Evolutionary conservation across 495 filamentous ascomycete species (phyloP), one percentile per base, ranked within the genome.

Genomic region (Penicillium subrubescens): DNA sequence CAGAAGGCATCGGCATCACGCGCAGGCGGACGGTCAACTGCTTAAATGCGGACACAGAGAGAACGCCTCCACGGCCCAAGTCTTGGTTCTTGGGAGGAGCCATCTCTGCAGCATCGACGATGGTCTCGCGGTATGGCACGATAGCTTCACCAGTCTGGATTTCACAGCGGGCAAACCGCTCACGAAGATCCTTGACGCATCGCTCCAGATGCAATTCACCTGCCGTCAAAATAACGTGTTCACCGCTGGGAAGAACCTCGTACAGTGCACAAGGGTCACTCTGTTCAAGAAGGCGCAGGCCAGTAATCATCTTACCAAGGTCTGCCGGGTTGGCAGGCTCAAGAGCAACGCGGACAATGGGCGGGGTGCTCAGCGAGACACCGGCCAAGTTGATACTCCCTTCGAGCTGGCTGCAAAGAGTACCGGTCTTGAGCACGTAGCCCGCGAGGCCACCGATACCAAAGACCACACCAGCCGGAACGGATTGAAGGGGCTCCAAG

Each of bases 191-290:
- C 39, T 95, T 97, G 39, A 99, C 72, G 71, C 95, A 99, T 44
- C 95, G 86, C 74, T 99, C 95, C 2, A 98, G 81, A 76, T 99
- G 95, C 65, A 99, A 75, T 74, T 99, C 95, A 14, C 95, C 95
- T 29, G 95, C 95, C 0, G 96, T 97, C 29, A 95, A 77, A 23
- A 99, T 87, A 54, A 99, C 94, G 78, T 99, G 96, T 75, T 99
- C 95, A 57, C 95, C 95, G 61, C 87, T 97, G 59, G 90, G 87
- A 27, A 98, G 89, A 12, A 96, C 91, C 70, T 97, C 93, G 69
- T 99, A 99, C 72, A 93, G 89, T 17, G 94, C 96, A 67, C 95
- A 98, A 2, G 95, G 94, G 71, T 99, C 95, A 71, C 92, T 95
- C 72, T 97, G 92, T 61, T 96, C 93, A 8, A 99, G 89, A 54